Base-by-base conservation (phyloP, 352 stramenopile species). In the Phytophthora uliginosa region DNA sequence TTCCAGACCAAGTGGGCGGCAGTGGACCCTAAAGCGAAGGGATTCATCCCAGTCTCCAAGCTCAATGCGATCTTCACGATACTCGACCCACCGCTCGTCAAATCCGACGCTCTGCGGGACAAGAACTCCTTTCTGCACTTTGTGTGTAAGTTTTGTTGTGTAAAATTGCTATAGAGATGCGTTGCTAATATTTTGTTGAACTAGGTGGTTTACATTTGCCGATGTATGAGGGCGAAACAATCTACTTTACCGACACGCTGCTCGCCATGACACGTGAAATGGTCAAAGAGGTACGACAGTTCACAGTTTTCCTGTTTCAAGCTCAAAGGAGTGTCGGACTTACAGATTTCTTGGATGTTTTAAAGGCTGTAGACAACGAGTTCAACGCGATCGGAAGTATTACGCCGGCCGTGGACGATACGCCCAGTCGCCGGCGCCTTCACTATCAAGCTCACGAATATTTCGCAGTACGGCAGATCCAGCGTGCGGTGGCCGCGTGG, bases 231-330 rank as follows among this genome's bases (percentile, higher is more conserved):
- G 86, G 89, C 26, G 82, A 95, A 42, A 79, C 78, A 13, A 76
- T 98, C 1, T 74, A 97, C 51, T 98, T 98, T 66, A 84, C 86
- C 13, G 89, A 98, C 62, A 89, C 97, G 7, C 78, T 97, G 40
- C 78, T 93, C 3, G 82, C 85, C 34, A 90, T 94, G 85, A 76
- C 86, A 6, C 81, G 82, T 5, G 86, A 94, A 54, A 88, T 94
- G 82, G 85, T 93, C 52, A 90, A 90, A 79, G 81, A 85, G 78
- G 86, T 94, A 60, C 7, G 78, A 85, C 67, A 76, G 77, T 63
- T 20, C n/a, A 54, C 26, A 5, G 20, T 53, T 26, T 20, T 48
- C n/a, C 12, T 54, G 26, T 17, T 40, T n/a, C 36, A 28, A 26
- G 1, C 17, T 48, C 31, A 52, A 3, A 33, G 7, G 33, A 28